These are phyloP conservation scores for Podila epicladia DNA, from an alignment of 192 early-diverging fungal species.

Conservation along the genomic window DNA sequence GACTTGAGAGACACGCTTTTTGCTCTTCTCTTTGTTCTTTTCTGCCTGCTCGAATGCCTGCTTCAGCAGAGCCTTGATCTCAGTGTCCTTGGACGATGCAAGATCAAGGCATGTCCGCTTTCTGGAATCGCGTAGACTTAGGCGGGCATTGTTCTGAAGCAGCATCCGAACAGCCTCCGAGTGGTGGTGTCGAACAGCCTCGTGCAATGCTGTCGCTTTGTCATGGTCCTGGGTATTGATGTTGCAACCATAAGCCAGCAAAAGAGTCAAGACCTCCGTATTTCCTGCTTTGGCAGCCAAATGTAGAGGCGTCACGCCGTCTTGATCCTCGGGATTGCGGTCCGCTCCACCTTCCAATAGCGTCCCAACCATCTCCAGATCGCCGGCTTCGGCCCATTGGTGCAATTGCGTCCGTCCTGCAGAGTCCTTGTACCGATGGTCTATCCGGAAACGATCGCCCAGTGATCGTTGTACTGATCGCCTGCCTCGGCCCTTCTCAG, in stretches of 20 bases:
- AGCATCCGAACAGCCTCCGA: slow-evolving; percentile 53
- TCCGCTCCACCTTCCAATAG: slow-evolving; percentile 70
- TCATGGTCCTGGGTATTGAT: slow-evolving; percentile 68
- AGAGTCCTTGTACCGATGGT: slow-evolving; percentile 64
- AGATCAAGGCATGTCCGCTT: slow-evolving; percentile 62
- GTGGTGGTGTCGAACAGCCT: slow-evolving; percentile 63
- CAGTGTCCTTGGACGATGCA: slow-evolving; percentile 44
- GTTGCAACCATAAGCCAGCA: slow-evolving; percentile 68
- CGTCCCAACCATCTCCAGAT: slow-evolving; percentile 59
- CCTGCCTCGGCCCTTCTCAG: slow-evolving; percentile 2
- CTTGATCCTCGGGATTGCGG: slow-evolving; percentile 68
- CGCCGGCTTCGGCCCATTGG: slow-evolving; percentile 68
- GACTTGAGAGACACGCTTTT: slow-evolving; percentile 30
- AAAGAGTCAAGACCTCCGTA: slow-evolving; percentile 49
- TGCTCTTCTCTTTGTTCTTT: slow-evolving; percentile 46
- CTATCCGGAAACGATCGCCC: slow-evolving; percentile 51
- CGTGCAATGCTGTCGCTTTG: slow-evolving; percentile 71
- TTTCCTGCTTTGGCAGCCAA: slow-evolving; percentile 69
- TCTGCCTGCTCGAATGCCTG: slow-evolving; percentile 35
- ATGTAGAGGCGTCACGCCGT: slow-evolving; percentile 75
- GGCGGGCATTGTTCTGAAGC: slow-evolving; percentile 55
- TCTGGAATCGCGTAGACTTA: slow-evolving; percentile 63
- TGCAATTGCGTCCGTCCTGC: slow-evolving; percentile 74
- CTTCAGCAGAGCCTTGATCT: slow-evolving; percentile 33
- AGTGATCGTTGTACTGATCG: slow-evolving; percentile 30